Conservation (phyloP, 2,329 filamentous ascomycete genomes). For the Aspergillus cejpii region DNA sequence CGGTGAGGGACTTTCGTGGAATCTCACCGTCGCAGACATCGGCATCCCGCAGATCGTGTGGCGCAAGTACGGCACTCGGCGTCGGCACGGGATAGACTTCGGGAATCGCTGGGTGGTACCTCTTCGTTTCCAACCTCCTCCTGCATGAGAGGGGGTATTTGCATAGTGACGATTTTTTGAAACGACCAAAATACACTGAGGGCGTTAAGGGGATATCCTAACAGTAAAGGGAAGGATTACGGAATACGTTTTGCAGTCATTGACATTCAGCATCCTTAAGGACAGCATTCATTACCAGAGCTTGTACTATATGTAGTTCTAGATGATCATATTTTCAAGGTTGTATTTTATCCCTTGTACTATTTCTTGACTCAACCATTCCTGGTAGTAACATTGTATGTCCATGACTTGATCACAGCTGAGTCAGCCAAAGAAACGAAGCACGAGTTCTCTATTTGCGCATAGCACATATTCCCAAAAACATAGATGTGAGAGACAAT, state of each 20-base stretch:
- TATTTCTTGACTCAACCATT: too few relatives aligned
- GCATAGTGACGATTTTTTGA: slow-evolving; percentile 8
- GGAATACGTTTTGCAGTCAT: not conserved
- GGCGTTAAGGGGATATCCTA: slow-evolving; percentile 5
- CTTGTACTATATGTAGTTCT: not conserved
- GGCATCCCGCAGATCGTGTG: slow-evolving; percentile 76
- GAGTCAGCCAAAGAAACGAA: too few relatives aligned
- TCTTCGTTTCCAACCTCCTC: slow-evolving; percentile 45
- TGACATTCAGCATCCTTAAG: not conserved
- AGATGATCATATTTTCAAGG: not conserved
- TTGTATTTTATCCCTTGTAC: not conserved
- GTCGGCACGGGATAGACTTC: slow-evolving; percentile 81
- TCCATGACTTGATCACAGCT: too few relatives aligned
- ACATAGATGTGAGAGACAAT: too few relatives aligned
- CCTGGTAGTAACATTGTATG: too few relatives aligned
- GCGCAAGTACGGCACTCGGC: slow-evolving; percentile 74
- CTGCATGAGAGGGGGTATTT: slow-evolving; percentile 16
- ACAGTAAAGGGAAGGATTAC: not conserved
- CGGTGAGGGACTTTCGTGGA: slow-evolving; percentile 57
- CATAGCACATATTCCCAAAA: too few relatives aligned
- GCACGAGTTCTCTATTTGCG: too few relatives aligned
- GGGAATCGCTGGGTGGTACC: slow-evolving; percentile 78
- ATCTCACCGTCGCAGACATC: slow-evolving; percentile 77
- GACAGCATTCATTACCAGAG: not conserved
- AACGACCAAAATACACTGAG: slow-evolving; percentile 7